These are phyloP conservation scores for Circinella minor DNA, from an alignment of 371 early-diverging fungal species.

Conservation along the genomic window DNA sequence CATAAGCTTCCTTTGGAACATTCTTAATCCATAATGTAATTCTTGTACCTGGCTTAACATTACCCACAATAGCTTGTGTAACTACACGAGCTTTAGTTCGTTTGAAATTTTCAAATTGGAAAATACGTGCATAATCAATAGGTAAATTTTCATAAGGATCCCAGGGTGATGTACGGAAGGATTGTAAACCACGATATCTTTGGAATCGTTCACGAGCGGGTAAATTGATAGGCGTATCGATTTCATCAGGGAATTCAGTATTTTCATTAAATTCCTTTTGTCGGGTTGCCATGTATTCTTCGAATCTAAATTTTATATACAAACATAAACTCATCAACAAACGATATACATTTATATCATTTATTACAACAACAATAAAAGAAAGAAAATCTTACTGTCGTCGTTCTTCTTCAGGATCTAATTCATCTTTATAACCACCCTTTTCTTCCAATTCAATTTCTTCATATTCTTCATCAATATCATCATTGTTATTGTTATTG, in stretches of 20 bases:
- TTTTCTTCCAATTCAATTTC: conserved; percentile 69
- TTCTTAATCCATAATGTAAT: conserved; percentile 72
- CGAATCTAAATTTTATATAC: conserved; percentile 37
- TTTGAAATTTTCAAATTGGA: conserved; percentile 89
- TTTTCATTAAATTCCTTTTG: conserved; percentile 74
- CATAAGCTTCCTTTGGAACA: conserved; percentile 68
- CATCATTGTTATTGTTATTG: not conserved
- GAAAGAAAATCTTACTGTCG: conserved; percentile 36
- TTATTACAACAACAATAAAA: not conserved
- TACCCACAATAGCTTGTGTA: conserved; percentile 60
- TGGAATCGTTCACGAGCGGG: conserved; percentile 88
- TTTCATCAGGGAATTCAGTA: conserved; percentile 94
- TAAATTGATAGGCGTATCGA: conserved; percentile 88
- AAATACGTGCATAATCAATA: conserved; percentile 91
- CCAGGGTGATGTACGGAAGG: conserved; percentile 94
- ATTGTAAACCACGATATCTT: conserved; percentile 93
- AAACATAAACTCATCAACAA: no score
- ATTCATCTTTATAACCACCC: conserved; percentile 45
- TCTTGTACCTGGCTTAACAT: conserved; percentile 63
- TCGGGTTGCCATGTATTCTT: conserved; percentile 75
- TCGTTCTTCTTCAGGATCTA: conserved; percentile 53
- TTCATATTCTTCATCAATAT: conserved; percentile 76
- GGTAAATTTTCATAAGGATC: conserved; percentile 98
- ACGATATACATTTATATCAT: not conserved
- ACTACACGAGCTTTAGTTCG: conserved; percentile 79